Percentiles rank a stretch among this genome's conserved stretches.
These are phyloP conservation scores for Xerocomus minutiporus DNA, from an alignment of 1,284 basidiomycete genomes.

Conservation along the genomic window DNA sequence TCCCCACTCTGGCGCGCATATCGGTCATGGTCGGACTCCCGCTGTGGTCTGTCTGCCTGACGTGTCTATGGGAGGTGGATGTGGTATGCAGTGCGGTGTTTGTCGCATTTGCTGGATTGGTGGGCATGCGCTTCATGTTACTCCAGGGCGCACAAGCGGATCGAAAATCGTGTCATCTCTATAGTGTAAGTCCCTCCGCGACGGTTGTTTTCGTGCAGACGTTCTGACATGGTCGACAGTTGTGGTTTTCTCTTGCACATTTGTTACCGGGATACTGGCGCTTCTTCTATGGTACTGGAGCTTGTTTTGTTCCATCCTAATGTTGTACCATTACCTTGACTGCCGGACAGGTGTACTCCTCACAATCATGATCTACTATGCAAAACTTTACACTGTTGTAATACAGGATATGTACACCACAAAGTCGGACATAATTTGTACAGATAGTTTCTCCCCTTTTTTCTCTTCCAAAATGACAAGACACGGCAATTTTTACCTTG, in stretches of 20 bases:
- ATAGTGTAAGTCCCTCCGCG: conserved; percentile 26
- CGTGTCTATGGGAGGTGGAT: conserved; percentile 26
- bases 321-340: conserved; percentile 9
- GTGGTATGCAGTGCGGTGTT: conserved; percentile 26
- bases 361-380: background rate
- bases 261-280: conserved; percentile 32
- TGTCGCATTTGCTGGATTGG: conserved; percentile 28
- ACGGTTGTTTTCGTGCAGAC: no score
- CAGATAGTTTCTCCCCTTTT: background rate
- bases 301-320: conserved; percentile 10
- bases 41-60: conserved; percentile 30
- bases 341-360: conserved; percentile 9
- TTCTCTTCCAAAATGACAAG: background rate
- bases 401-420: background rate
- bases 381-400: conserved; percentile 13
- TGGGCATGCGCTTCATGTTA: conserved; percentile 30
- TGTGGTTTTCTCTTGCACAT: conserved; percentile 34
- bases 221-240: conserved; percentile 10
- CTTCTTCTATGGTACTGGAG: conserved; percentile 19
- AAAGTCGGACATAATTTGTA: background rate
- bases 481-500: background rate
- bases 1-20: conserved; percentile 28
- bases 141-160: conserved; percentile 26
- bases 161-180: conserved; percentile 31
- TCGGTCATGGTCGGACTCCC: conserved; percentile 30